Percentiles rank a stretch among this genome's conserved stretches.
phyloP scores from a whole-genome alignment of 371 early-diverging fungal species.

The Mortierella sp. region DNA sequence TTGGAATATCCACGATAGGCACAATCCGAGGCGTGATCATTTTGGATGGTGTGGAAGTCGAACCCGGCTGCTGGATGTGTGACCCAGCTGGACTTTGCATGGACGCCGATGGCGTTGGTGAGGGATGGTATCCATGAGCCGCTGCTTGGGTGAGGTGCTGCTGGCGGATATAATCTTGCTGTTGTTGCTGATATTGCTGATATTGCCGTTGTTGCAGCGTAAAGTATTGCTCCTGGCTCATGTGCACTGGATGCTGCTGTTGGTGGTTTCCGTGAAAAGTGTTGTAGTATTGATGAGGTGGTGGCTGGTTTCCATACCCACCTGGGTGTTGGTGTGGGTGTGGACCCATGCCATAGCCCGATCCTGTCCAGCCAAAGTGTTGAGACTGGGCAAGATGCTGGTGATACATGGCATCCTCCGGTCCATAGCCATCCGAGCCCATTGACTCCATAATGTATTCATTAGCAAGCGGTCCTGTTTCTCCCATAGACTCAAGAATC shows the following conservation, averaged over 20 bases:
- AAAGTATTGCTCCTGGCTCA: slow-evolving; percentile 31
- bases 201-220: slow-evolving; percentile 30
- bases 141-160: slow-evolving; percentile 36
- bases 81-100: neutral
- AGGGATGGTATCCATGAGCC: slow-evolving; percentile 32
- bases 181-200: slow-evolving; percentile 32
- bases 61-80: slow-evolving; percentile 10
- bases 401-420: slow-evolving; percentile 6
- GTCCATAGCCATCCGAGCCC: slow-evolving; percentile 39
- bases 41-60: slow-evolving; percentile 11
- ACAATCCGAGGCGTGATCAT: slow-evolving; percentile 43
- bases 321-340: slow-evolving; percentile 19
- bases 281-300: slow-evolving; percentile 15
- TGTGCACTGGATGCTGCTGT: slow-evolving; percentile 15
- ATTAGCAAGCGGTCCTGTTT: slow-evolving; percentile 11
- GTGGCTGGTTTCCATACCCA: slow-evolving; percentile 22
- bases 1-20: slow-evolving; percentile 44
- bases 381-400: slow-evolving; percentile 5
- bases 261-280: slow-evolving; percentile 11
- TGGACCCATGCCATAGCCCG: slow-evolving; percentile 22
- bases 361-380: slow-evolving; percentile 12
- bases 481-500: slow-evolving; percentile 51
- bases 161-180: slow-evolving; percentile 30
- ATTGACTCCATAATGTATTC: slow-evolving; percentile 45
- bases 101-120: neutral